Conservation (phyloP, 352 stramenopile species). For the Peronospora farinosa region DNA sequence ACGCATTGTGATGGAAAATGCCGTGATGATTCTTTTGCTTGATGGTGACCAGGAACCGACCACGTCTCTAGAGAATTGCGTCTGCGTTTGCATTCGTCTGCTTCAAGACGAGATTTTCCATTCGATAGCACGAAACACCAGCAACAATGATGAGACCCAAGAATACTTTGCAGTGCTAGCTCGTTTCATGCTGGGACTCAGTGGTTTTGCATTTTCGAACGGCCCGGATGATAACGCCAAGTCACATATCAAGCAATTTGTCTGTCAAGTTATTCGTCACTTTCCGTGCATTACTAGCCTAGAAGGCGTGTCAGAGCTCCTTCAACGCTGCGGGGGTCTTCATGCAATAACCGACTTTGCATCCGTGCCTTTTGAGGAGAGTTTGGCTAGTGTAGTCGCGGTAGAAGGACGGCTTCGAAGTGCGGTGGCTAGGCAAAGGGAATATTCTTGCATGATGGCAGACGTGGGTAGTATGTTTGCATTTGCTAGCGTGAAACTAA, state of each 20-base stretch:
- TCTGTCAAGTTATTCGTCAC: constrained; percentile 26
- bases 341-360: constrained; percentile 1
- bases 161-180: constrained; percentile 30
- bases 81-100: constrained; percentile 35
- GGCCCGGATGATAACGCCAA: constrained; percentile 14
- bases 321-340: constrained; percentile 14
- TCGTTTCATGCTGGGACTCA: constrained; percentile 31
- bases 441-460: constrained; percentile 40
- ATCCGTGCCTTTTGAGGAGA: constrained; percentile 13
- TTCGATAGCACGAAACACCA: constrained; percentile 7
- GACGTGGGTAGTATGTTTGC: constrained; percentile 47
- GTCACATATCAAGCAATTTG: constrained; percentile 27
- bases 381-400: constrained; percentile 11
- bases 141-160: constrained; percentile 1
- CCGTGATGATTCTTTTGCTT: constrained; percentile 28
- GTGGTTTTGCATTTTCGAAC: constrained; percentile 29
- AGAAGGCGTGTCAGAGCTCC: constrained; percentile 15
- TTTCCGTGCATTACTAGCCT: constrained; percentile 27
- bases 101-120: constrained; percentile 54
- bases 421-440: constrained; percentile 34
- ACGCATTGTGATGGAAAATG: constrained; percentile 43
- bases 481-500: constrained; percentile 30
- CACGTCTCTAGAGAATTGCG: constrained; percentile 29
- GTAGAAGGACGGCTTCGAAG: constrained; percentile 22
- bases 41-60: constrained; percentile 15